These are phyloP conservation scores for Venturiaceae sp. DNA, from an alignment of 2,329 filamentous ascomycete genomes.

Conservation along the genomic window DNA sequence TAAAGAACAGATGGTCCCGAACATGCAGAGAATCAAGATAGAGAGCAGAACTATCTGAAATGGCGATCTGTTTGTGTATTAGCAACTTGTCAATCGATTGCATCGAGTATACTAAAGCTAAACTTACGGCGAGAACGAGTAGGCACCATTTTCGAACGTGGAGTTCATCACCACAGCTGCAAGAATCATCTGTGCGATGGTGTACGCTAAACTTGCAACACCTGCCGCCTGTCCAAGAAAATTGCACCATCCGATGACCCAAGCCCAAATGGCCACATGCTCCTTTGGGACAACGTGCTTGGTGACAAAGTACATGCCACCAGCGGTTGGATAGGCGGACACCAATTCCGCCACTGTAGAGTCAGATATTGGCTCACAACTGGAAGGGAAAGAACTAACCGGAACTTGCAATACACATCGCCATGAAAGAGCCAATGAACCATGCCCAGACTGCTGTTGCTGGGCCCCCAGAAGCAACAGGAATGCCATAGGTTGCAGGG, in stretches of 20 bases:
- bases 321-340: constrained; percentile 56
- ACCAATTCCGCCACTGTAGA: constrained; percentile 51
- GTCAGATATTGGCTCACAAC: constrained; percentile 8
- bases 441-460: constrained; percentile 58
- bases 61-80: constrained; percentile 35
- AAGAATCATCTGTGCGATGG: constrained; percentile 54
- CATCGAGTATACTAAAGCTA: background rate
- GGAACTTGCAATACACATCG: constrained; percentile 53
- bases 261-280: constrained; percentile 53
- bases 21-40: constrained; percentile 43
- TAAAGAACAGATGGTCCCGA: constrained; percentile 53
- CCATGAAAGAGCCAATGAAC: constrained; percentile 55
- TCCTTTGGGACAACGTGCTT: constrained; percentile 53
- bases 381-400: constrained; percentile 22
- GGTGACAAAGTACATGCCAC: constrained; percentile 60
- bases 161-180: constrained; percentile 55
- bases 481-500: constrained; percentile 51
- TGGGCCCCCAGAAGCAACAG: constrained; percentile 49
- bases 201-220: constrained; percentile 53
- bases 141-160: constrained; percentile 35
- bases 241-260: constrained; percentile 60
- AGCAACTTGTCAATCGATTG: background rate
- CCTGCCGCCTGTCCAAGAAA: constrained; percentile 55
- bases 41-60: constrained; percentile 49
- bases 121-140: constrained; percentile 48